Conservation (phyloP, 495 filamentous ascomycete genomes). For the Mytilinidion resinicola region DNA sequence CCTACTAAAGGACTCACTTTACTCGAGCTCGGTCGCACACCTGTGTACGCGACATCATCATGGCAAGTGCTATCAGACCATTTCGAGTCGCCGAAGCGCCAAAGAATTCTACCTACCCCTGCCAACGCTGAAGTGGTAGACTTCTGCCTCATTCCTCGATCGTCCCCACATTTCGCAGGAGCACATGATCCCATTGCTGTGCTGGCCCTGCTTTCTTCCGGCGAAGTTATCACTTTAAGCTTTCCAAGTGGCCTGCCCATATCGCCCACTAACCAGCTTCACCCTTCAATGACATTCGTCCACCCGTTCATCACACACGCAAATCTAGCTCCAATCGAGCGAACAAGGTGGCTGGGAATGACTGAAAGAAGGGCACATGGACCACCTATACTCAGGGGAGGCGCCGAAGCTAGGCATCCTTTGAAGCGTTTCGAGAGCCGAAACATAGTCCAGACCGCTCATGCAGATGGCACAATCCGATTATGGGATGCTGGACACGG, state of each 20-base stretch:
- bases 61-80: conserved; percentile 75
- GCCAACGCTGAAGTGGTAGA: conserved; percentile 71
- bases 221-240: conserved; percentile 79
- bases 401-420: conserved; percentile 58
- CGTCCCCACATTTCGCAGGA: conserved; percentile 77
- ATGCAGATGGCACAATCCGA: conserved; percentile 79
- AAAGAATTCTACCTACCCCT: conserved; percentile 67
- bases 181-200: conserved; percentile 84
- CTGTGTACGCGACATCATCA: conserved; percentile 81
- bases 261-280: conserved; percentile 82
- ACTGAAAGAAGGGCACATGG: conserved; percentile 66
- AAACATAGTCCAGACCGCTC: conserved; percentile 73
- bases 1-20: conserved; percentile 73
- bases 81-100: conserved; percentile 63
- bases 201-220: conserved; percentile 70
- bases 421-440: conserved; percentile 71
- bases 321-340: conserved; percentile 59
- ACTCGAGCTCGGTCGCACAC: conserved; percentile 80
- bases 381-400: conserved; percentile 68
- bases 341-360: conserved; percentile 84
- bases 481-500: conserved; percentile 87
- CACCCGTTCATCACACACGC: conserved; percentile 79
- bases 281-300: conserved; percentile 72
- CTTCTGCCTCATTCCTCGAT: conserved; percentile 74
- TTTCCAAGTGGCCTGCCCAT: conserved; percentile 90